Evolutionary conservation across 2,329 filamentous ascomycete species (phyloP), one percentile per base, ranked within the genome.

Genomic region (Aaosphaeria arxii): DNA sequence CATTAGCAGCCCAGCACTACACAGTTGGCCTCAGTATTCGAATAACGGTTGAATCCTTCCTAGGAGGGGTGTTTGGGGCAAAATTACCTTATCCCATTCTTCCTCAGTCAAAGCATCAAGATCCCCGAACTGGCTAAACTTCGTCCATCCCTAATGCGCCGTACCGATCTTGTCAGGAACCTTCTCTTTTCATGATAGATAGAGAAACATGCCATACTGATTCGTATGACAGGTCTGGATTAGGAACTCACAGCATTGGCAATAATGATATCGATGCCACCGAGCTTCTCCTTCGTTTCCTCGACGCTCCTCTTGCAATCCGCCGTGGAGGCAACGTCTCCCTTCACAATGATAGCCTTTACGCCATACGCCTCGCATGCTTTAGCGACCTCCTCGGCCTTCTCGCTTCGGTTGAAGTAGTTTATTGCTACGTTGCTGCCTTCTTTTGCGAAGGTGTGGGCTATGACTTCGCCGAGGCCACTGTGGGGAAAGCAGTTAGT

Each of bases 351-450:
- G 17, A 78, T 59, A 42, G 81, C 70, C 61, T 80, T 79, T 52
- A 80, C 71, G 50, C 72, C 63, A 53, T 81, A 77, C 5, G 64
- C 59, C 39, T 79, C 62, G 5, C 91, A 72, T 50, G 82, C 80
- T 7, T 73, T 61, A 4, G 83, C 74, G 3, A 90, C 73, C 6
- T 75, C 71, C 40, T 81, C 71, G 5, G 88, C 89, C 2, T 82
- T 77, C 13, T 78, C 76, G 33, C 74, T 67, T 64, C 81, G 84
- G 52, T 77, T 81, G 68, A 79, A 76, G 69, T 90, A 92, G 71
- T 91, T 92, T 64, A 94, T 80, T 6, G 83, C 82, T 7, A 92
- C 74, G 48, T 87, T 85, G 63, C 81, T 82, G 42, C 87, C 86
- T 58, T 85, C 77, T 24, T 77, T 71, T 6, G 87, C 87, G 58